A percentile compares a stretch with the other conserved stretches of the same genome.
Evolutionary conservation across 2,329 filamentous ascomycete species (phyloP).

Genomic region (Pochonia chlamydosporia): DNA sequence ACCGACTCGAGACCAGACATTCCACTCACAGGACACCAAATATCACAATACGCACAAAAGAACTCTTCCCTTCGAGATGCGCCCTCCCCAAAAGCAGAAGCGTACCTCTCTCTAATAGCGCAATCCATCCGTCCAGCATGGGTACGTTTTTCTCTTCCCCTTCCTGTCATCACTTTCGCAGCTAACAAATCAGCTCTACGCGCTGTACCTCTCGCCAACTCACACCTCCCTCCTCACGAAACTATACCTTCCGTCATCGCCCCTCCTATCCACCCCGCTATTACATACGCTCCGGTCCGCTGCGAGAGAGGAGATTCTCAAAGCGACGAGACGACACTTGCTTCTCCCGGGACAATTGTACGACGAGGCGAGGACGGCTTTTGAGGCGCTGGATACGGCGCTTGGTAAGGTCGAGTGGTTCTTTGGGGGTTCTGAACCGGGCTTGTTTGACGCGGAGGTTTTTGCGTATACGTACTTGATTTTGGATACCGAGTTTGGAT

Average conservation of each 20-base stretch:
- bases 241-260: conserved; percentile 67
- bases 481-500: conserved; percentile 56
- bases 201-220: conserved; percentile 67
- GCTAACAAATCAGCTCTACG: conserved; percentile 54
- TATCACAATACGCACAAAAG: conserved; percentile 63
- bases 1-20: conserved; percentile 40
- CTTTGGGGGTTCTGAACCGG: conserved; percentile 47
- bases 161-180: neutral
- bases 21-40: conserved; percentile 46
- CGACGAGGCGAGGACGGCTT: conserved; percentile 36
- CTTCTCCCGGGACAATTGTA: conserved; percentile 34
- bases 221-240: conserved; percentile 64
- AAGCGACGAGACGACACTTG: conserved; percentile 40
- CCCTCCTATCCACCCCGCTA: conserved; percentile 58
- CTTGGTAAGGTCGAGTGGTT: conserved; percentile 41
- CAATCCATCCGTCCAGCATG: conserved; percentile 77
- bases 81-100: conserved; percentile 56
- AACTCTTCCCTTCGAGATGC: conserved; percentile 24
- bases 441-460: conserved; percentile 79
- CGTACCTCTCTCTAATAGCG: conserved; percentile 74
- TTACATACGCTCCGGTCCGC: conserved; percentile 63
- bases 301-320: conserved; percentile 68
- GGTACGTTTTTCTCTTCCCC: conserved; percentile 41
- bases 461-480: conserved; percentile 87
- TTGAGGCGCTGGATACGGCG: conserved; percentile 39